Conservation (phyloP, 805 yeast genomes). For the Monosporozyma yasuniensis region DNA sequence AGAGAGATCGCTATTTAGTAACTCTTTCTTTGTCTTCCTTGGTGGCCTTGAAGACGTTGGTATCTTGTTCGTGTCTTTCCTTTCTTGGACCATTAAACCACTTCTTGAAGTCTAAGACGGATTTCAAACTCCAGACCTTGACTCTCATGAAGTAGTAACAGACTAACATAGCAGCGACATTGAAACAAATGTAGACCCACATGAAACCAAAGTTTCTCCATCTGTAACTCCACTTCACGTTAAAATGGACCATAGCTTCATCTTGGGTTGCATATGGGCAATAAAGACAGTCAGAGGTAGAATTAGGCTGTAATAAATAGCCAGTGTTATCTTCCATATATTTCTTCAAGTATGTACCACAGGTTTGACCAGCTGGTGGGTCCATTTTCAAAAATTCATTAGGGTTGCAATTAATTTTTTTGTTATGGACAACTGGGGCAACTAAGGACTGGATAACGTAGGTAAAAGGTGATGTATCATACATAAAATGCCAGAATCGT, state of each 20-base stretch:
- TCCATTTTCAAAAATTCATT: slow-evolving; percentile 33
- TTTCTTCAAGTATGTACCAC: slow-evolving; percentile 36
- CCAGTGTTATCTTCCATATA: slow-evolving; percentile 35
- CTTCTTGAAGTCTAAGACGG: slow-evolving; percentile 32
- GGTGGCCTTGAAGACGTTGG: slow-evolving; percentile 34
- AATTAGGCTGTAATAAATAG: slow-evolving; percentile 34
- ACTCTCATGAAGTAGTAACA: slow-evolving; percentile 34
- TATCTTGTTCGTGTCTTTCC: slow-evolving; percentile 41
- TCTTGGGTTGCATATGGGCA: slow-evolving; percentile 55
- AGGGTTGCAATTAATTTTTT: slow-evolving; percentile 31
- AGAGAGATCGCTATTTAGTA: slow-evolving; percentile 7
- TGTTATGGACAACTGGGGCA: slow-evolving; percentile 33
- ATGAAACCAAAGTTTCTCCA: slow-evolving; percentile 62
- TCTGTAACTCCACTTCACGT: slow-evolving; percentile 37
- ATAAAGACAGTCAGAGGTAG: slow-evolving; percentile 49
- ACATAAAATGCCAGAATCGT: slow-evolving; percentile 41
- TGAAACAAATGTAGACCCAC: slow-evolving; percentile 36
- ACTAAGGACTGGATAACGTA: slow-evolving; percentile 39
- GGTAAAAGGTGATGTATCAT: slow-evolving; percentile 39
- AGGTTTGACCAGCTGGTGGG: slow-evolving; percentile 42
- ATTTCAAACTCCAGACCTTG: slow-evolving; percentile 29
- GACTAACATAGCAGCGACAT: slow-evolving; percentile 33
- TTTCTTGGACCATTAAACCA: slow-evolving; percentile 36
- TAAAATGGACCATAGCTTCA: slow-evolving; percentile 42
- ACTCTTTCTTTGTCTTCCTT: slow-evolving; percentile 34